These are phyloP conservation scores for Knoxia roxburghii DNA, from an alignment of 257 asterid species.

Conservation along the genomic window DNA sequence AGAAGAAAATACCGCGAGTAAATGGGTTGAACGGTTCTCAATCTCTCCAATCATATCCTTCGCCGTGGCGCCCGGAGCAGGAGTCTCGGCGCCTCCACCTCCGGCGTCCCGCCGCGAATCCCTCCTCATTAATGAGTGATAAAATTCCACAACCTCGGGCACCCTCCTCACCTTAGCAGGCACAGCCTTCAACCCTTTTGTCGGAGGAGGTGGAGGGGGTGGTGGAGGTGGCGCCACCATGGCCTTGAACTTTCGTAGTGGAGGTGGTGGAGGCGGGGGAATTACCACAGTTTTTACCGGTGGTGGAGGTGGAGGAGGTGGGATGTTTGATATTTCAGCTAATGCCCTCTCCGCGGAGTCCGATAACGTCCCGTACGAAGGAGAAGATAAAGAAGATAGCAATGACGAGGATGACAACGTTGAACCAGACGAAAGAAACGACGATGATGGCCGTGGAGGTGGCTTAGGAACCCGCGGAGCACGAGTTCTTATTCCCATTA, in stretches of 20 bases:
- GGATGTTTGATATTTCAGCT: constrained; percentile 55
- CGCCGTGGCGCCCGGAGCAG: constrained; percentile 48
- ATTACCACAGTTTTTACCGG: background rate
- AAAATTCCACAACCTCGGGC: constrained; percentile 93
- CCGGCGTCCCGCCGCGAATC: constrained; percentile 71
- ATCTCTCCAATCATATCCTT: constrained; percentile 99
- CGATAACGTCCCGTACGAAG: constrained; percentile 48
- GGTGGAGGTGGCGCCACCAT: constrained; percentile 30
- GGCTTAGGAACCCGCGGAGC: constrained; percentile 83
- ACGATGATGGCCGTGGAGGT: constrained; percentile 77
- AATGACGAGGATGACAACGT: constrained; percentile 21
- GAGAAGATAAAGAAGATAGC: constrained; percentile 48
- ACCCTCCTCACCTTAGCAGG: constrained; percentile 68
- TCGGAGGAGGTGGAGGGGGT: constrained; percentile 34
- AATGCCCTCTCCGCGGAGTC: constrained; percentile 70
- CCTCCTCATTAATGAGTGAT: constrained; percentile 90
- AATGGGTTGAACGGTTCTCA: constrained; percentile 93
- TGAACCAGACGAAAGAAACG: constrained; percentile 31
- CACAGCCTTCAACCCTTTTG: constrained; percentile 36
- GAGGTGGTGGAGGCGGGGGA: constrained; percentile 53
- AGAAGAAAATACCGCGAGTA: constrained; percentile 68
- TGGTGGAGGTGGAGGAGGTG: constrained; percentile 29
- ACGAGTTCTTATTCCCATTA: constrained; percentile 51
- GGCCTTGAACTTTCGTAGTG: constrained; percentile 16
- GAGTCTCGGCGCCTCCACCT: constrained; percentile 34